Evolutionary conservation across 2,329 filamentous ascomycete genomes (phyloP).

Genomic region (Grosmannia serpens): DNA sequence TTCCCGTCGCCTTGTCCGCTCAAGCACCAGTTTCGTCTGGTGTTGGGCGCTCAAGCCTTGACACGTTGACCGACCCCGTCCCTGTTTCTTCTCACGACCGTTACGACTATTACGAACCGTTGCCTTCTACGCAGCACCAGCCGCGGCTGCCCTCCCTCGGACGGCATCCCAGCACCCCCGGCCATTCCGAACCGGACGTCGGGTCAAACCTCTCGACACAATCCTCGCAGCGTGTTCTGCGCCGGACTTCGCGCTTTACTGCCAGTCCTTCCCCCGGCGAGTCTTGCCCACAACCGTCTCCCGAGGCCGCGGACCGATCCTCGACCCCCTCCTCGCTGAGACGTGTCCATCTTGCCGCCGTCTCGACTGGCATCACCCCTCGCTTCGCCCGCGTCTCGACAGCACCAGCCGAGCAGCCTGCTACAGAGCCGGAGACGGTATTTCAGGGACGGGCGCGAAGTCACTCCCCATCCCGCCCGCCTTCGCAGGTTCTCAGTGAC

Average conservation of each 20-base stretch:
- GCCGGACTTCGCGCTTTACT: constrained; percentile 40
- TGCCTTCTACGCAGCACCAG: constrained; percentile 27
- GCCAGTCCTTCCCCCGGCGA: constrained; percentile 27
- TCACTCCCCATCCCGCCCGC: constrained; percentile 17
- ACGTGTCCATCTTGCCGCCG: constrained; percentile 33
- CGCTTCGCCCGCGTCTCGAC: constrained; percentile 25
- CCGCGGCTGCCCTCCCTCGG: constrained; percentile 23
- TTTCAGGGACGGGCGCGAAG: neutral
- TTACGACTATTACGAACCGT: constrained; percentile 41
- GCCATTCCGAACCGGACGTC: constrained; percentile 17
- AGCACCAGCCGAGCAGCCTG: constrained; percentile 15
- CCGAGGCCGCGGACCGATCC: neutral
- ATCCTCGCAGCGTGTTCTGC: constrained; percentile 35
- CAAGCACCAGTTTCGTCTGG: constrained; percentile 10
- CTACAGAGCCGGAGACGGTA: constrained; percentile 8
- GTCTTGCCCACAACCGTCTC: neutral
- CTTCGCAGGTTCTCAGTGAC: constrained; percentile 38
- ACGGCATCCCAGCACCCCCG: constrained; percentile 21
- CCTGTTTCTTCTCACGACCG: constrained; percentile 31
- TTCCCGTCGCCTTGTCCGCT: constrained; percentile 7
- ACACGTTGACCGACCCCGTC: constrained; percentile 9
- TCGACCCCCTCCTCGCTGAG: constrained; percentile 10
- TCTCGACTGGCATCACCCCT: constrained; percentile 36
- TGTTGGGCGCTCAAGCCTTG: constrained; percentile 6
- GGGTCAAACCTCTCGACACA: constrained; percentile 27